Percentiles rank a stretch among this genome's conserved stretches.
phyloP scores from a whole-genome alignment of 768 basidiomycete species.

The Nidularia pulvinata region DNA sequence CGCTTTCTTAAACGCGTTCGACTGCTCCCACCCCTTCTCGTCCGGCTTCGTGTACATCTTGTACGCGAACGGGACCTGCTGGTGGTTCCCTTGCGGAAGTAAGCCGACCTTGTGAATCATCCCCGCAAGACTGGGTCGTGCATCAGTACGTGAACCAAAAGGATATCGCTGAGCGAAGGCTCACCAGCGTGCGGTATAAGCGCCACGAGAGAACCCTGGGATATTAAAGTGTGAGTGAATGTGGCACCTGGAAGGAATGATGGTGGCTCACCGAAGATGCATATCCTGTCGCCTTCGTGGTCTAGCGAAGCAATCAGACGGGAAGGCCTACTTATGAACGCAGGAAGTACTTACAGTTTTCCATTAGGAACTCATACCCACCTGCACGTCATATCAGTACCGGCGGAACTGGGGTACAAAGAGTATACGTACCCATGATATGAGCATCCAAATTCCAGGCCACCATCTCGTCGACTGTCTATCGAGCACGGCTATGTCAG shows the following conservation, averaged over 20 bases:
- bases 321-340: neutral
- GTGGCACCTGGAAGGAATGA: neutral
- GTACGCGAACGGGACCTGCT: constrained; percentile 60
- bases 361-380: constrained; percentile 62
- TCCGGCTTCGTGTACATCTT: constrained; percentile 48
- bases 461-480: constrained; percentile 40
- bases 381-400: constrained; percentile 16
- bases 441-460: constrained; percentile 53
- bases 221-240: neutral
- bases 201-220: constrained; percentile 54
- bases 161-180: too few species aligned
- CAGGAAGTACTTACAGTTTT: constrained; percentile 39
- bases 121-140: constrained; percentile 36
- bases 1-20: constrained; percentile 45
- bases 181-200: constrained; percentile 49
- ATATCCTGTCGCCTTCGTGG: constrained; percentile 50
- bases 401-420: neutral
- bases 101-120: constrained; percentile 56
- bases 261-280: constrained; percentile 45
- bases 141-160: neutral
- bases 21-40: constrained; percentile 39
- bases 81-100: constrained; percentile 37
- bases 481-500: neutral
- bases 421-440: constrained; percentile 36
- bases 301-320: constrained; percentile 19